Evolutionary conservation across 179 eudicot species (phyloP).

Genomic region (Camellia oleifera): DNA sequence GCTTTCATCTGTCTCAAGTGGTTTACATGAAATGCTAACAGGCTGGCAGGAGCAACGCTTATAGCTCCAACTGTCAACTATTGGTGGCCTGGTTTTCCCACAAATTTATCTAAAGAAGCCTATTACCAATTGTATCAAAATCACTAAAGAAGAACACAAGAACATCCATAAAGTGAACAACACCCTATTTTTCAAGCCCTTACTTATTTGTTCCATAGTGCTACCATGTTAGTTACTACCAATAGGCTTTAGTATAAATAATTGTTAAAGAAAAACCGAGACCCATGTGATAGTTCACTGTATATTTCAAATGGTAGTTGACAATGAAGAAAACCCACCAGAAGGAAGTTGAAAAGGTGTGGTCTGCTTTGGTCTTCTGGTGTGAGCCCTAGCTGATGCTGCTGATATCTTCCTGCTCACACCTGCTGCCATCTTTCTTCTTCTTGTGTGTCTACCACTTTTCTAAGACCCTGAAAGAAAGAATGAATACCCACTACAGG

Average conservation of each 20-base stretch:
- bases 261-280: not conserved
- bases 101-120: slow-evolving; percentile 43
- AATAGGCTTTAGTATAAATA: not conserved
- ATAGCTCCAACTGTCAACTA: slow-evolving; percentile 46
- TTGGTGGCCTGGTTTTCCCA: slow-evolving; percentile 50
- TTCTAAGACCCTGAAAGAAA: not conserved
- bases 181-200: not conserved
- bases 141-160: not conserved
- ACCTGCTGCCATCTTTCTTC: slow-evolving; percentile 37
- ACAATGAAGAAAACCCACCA: slow-evolving; percentile 24
- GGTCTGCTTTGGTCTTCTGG: slow-evolving; percentile 50
- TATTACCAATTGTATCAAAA: slow-evolving; percentile 12
- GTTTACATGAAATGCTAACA: slow-evolving; percentile 13
- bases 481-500: too few relatives aligned
- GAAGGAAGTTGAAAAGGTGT: slow-evolving; percentile 36
- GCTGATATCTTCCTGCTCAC: slow-evolving; percentile 63
- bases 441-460: too few relatives aligned
- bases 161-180: not conserved
- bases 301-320: not conserved
- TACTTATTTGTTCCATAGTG: not conserved
- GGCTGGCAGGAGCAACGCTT: slow-evolving; percentile 55
- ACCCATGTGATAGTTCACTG: not conserved
- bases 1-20: slow-evolving; percentile 6
- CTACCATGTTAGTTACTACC: not conserved
- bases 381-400: slow-evolving; percentile 86